These are phyloP conservation scores for Dovyalis caffra DNA, from an alignment of 345 rosid genomes.

Conservation along the genomic window DNA sequence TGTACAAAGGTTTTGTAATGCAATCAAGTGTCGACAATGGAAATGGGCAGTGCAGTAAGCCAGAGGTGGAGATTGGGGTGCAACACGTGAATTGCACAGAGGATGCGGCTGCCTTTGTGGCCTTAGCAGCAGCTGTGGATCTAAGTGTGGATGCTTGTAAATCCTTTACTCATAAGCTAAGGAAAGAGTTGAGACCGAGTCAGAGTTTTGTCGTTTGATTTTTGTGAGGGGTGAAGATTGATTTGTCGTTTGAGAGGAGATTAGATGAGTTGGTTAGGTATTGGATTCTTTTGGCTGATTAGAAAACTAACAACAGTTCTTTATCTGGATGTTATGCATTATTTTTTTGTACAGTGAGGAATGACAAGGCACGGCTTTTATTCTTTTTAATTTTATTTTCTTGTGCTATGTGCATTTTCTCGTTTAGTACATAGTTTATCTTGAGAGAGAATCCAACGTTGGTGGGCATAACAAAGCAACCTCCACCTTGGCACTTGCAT, in stretches of 20 bases:
- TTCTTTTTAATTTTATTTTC: neutral
- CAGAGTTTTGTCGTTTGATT: conserved; percentile 57
- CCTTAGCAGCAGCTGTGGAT: conserved; percentile 92
- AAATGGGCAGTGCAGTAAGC: conserved; percentile 44
- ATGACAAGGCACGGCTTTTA: conserved; percentile 17
- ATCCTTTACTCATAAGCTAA: conserved; percentile 72
- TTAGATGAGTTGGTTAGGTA: conserved; percentile 17
- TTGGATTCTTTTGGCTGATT: conserved; percentile 29
- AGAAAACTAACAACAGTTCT: conserved; percentile 28
- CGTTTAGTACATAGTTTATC: neutral
- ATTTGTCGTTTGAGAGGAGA: conserved; percentile 44
- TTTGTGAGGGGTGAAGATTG: neutral
- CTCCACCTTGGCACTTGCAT: neutral
- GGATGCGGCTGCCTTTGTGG: conserved; percentile 96
- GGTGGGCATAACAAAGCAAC: neutral
- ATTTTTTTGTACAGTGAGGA: conserved; percentile 25
- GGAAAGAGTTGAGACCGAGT: conserved; percentile 76
- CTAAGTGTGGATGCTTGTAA: conserved; percentile 92
- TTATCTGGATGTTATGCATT: conserved; percentile 41
- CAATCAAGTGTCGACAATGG: conserved; percentile 70
- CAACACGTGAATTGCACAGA: conserved; percentile 95
- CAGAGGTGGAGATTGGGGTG: conserved; percentile 83
- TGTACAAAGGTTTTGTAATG: conserved; percentile 77
- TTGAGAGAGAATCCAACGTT: conserved; percentile 12
- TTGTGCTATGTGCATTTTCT: neutral